Evolutionary conservation across 306 rosid species (phyloP).

Genomic region (Vachellia pachyceras): DNA sequence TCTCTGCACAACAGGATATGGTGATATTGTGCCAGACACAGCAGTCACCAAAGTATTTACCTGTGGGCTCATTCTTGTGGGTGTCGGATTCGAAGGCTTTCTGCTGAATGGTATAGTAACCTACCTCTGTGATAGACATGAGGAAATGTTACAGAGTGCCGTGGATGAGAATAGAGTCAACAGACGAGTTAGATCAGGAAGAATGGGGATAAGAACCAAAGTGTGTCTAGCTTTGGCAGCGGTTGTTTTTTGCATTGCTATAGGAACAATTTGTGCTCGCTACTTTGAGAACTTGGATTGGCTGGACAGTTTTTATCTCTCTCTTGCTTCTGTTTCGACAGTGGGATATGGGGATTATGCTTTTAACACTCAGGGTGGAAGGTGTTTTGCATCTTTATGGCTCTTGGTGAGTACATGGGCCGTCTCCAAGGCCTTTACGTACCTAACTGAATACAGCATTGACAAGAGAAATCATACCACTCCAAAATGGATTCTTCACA

Average conservation of each 20-base stretch:
- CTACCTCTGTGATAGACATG: constrained; percentile 73
- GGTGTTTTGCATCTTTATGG: constrained; percentile 75
- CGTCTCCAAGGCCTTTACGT: constrained; percentile 69
- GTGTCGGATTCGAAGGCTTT: constrained; percentile 63
- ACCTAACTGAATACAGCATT: constrained; percentile 64
- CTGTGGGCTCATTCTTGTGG: constrained; percentile 65
- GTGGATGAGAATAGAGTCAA: constrained; percentile 57
- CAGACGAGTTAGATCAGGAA: constrained; percentile 51
- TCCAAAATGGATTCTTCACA: constrained; percentile 67
- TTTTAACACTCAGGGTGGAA: constrained; percentile 55
- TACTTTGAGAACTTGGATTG: constrained; percentile 55
- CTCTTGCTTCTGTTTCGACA: constrained; percentile 72
- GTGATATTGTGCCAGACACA: constrained; percentile 75
- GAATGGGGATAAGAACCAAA: constrained; percentile 77
- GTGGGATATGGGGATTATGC: constrained; percentile 80
- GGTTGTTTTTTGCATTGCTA: constrained; percentile 61
- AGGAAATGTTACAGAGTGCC: constrained; percentile 53
- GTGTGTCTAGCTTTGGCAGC: constrained; percentile 58
- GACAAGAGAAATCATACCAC: constrained; percentile 65
- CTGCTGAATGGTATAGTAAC: constrained; percentile 62
- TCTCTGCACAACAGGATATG: constrained; percentile 77
- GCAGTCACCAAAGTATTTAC: constrained; percentile 62
- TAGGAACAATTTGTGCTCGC: constrained; percentile 59
- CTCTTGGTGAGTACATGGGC: constrained; percentile 71
- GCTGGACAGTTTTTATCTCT: constrained; percentile 68